phyloP scores from a whole-genome alignment of 768 basidiomycete species.

The Phallus indusiatus region DNA sequence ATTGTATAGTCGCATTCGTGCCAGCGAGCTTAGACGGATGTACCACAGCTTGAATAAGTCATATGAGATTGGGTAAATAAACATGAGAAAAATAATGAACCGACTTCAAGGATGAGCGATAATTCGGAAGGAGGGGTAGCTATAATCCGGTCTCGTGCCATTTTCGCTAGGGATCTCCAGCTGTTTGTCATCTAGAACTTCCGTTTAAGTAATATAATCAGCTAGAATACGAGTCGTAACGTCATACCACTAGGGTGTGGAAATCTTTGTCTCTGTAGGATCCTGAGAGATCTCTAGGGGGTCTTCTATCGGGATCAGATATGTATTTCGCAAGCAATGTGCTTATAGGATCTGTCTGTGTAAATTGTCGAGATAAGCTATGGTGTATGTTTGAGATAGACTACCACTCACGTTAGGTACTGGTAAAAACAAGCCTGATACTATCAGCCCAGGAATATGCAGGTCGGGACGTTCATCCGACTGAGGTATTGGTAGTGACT shows the following conservation, averaged over 20 bases:
- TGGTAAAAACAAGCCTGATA: conserved; percentile 78
- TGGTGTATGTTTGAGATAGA: conserved; percentile 38
- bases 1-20: conserved; percentile 76
- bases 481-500: conserved; percentile 2
- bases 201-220: neutral
- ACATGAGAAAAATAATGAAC: conserved; percentile 17
- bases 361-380: conserved; percentile 15
- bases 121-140: conserved; percentile 61
- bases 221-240: conserved; percentile 20
- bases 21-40: conserved; percentile 67
- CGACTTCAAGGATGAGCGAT: conserved; percentile 53
- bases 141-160: conserved; percentile 75
- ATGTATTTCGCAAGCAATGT: conserved; percentile 79
- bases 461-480: conserved; percentile 19
- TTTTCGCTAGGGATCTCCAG: conserved; percentile 76
- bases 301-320: conserved; percentile 63
- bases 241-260: conserved; percentile 75
- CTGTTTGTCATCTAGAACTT: conserved; percentile 70
- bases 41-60: conserved; percentile 58
- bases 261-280: conserved; percentile 67
- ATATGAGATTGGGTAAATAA: neutral
- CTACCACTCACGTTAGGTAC: conserved; percentile 74
- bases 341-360: conserved; percentile 74
- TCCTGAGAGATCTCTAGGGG: conserved; percentile 61
- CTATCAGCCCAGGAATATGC: conserved; percentile 58